Percentiles rank a stretch among this genome's conserved stretches.
Conservation (phyloP, 805 yeast genomes). For the Kregervanrija delftensis region DNA sequence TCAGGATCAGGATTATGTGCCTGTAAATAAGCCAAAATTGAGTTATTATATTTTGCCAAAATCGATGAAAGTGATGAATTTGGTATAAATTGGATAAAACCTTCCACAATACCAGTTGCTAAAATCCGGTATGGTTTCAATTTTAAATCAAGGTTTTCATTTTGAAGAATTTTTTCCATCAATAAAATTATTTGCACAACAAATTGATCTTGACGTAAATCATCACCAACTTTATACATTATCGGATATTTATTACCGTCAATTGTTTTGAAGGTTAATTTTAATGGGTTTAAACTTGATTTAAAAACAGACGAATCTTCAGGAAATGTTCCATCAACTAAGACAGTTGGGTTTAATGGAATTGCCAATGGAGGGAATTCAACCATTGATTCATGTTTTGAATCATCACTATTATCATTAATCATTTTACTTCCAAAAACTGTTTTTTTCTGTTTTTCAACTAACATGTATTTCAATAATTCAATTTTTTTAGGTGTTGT, state of each 20-base stretch:
- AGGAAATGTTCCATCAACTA: slow-evolving; percentile 69
- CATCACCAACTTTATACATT: slow-evolving; percentile 95
- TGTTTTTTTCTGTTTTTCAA: slow-evolving; percentile 41
- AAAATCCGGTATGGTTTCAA: slow-evolving; percentile 84
- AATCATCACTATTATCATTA: slow-evolving; percentile 4
- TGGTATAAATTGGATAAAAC: slow-evolving; percentile 91
- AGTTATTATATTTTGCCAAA: slow-evolving; percentile 62
- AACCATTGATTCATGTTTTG: slow-evolving; percentile 25
- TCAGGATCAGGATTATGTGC: slow-evolving; percentile 53
- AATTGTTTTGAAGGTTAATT: slow-evolving; percentile 56
- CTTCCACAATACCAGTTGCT: slow-evolving; percentile 88
- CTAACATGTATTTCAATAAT: slow-evolving; percentile 49
- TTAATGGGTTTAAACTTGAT: slow-evolving; percentile 83
- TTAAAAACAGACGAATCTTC: slow-evolving; percentile 83
- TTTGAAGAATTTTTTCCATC: slow-evolving; percentile 82
- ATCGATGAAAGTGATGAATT: slow-evolving; percentile 84
- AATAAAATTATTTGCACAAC: slow-evolving; percentile 88
- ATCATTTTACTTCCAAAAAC: slow-evolving; percentile 11
- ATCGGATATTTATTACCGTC: slow-evolving; percentile 55
- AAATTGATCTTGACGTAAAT: slow-evolving; percentile 90
- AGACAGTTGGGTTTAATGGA: slow-evolving; percentile 78
- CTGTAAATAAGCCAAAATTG: slow-evolving; percentile 62
- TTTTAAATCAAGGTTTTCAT: slow-evolving; percentile 84
- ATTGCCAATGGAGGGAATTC: slow-evolving; percentile 49
- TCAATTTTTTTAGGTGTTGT: slow-evolving; percentile 73